Base-by-base conservation (phyloP, 1,284 basidiomycete species). In the Coniferiporia weirii region DNA sequence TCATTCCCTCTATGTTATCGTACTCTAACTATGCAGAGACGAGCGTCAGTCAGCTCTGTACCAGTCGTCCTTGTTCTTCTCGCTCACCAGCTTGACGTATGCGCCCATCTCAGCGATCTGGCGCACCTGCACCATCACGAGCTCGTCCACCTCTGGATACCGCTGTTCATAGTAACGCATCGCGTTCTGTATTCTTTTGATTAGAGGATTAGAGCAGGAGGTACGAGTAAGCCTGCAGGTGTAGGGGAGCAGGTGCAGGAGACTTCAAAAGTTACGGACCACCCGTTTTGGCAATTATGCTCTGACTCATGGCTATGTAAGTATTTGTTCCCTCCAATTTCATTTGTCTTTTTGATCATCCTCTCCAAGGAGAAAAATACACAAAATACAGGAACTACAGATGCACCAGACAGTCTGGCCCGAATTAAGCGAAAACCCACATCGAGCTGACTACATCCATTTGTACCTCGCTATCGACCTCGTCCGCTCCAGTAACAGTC, bases 21-120 rank as follows among this genome's bases (percentile, higher is more conserved):
- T 99, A 98, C 75, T 98, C 95, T 69, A 98, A 87, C 94, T 97
- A 72, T 9, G 17, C 20, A 19, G 4, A 52, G 38, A 40, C 38
- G 8, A 9, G 3, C 13, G 27, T 47, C 10, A 20, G 17, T 57
- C 17, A 55, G 44, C 17, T 46, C 44, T n/a, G 17, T 17, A 46
- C 8, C 12, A 17, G 8, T 46, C 19, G 15, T 19, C 40, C n/a
- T 8, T 13, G 19, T 9, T 17, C 15, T 19, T 20, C 44, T 46
- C 13, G 78, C 91, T 68, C 66, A 95, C 93, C 67, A 99, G 82
- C 74, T 98, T 98, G 66, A 99, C 97, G 73, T 99, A 99, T 54
- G 97, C 96, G 58, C 97, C 96, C 95, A 98, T 99, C 75, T 99
- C 96, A 61, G 95, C 95, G 68, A 99, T 99, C 77, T 97, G 93